A percentile compares a stretch with the other conserved stretches of the same genome.
Evolutionary conservation across 768 basidiomycete genomes (phyloP).

Genomic region (Lepiota venenata): DNA sequence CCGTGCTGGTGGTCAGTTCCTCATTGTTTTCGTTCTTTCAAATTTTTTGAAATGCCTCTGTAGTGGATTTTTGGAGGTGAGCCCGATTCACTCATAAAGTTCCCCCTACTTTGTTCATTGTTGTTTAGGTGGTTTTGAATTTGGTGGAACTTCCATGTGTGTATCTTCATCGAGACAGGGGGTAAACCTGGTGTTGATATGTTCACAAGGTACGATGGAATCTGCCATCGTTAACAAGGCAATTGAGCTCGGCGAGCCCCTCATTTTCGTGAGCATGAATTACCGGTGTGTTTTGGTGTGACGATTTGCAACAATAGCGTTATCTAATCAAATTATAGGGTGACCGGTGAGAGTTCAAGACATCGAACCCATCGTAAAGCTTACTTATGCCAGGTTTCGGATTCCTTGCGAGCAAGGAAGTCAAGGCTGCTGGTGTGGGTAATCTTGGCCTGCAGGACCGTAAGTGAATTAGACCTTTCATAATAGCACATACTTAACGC

Average conservation of each 20-base stretch:
- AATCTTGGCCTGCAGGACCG: slow-evolving; percentile 71
- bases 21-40: not conserved
- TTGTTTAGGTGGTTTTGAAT: slow-evolving; percentile 21
- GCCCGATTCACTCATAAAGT: not conserved
- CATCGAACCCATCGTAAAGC: not conserved
- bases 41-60: not conserved
- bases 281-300: slow-evolving; percentile 5
- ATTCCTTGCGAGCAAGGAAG: slow-evolving; percentile 49
- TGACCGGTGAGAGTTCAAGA: too few species aligned
- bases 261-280: slow-evolving; percentile 12
- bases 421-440: slow-evolving; percentile 46
- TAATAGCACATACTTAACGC: too few species aligned
- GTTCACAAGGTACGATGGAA: slow-evolving; percentile 38
- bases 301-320: not conserved
- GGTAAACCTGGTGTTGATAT: not conserved
- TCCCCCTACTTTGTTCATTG: not conserved
- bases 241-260: slow-evolving; percentile 33
- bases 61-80: slow-evolving; percentile 50
- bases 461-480: slow-evolving; percentile 25
- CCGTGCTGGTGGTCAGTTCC: slow-evolving; percentile 47
- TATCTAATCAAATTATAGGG: not conserved
- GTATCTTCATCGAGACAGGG: not conserved
- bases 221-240: slow-evolving; percentile 39
- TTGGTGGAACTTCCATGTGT: slow-evolving; percentile 17
- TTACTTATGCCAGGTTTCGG: slow-evolving; percentile 45